Base-by-base conservation (phyloP, 2,329 filamentous ascomycete species). In the Aspergillus quadrilineatus region DNA sequence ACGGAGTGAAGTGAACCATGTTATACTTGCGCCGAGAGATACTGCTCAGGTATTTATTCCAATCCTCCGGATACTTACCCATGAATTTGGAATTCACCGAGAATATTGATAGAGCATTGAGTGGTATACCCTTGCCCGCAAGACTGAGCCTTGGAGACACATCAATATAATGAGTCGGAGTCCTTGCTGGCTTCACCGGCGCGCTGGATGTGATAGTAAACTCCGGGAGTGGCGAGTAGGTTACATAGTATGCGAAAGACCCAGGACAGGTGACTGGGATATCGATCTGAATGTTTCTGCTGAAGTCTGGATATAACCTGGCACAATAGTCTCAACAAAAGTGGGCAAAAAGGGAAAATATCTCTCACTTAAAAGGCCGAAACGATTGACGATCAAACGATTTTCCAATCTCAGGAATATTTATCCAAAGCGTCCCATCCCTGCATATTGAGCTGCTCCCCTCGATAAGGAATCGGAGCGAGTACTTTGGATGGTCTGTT, bases 51-150 rank as follows among this genome's bases (percentile, higher is more conserved):
- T 97, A 93, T 50, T 85, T 88, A 70, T 97, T 86, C 92, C 93
- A 99, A 67, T 96, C 90, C 14, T 81, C 81, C 0, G 93, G 91
- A 69, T 94, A 96, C 69, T 88, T 87, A 60, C 94, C 94, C 90
- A 99, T 95, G 77, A 97, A 97, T 76, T 99, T 99, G 70, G 93
- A 97, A 61, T 99, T 90, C 55, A 93, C 83, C 9, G 94, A 97
- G 76, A 97, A 96, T 63, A 97, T 84, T 12, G 91, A 95, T 49
- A 99, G 80, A 1, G 93, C 90, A 64, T 94, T 87, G 65, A 97
- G 80, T 1, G 94, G 92, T 65, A 99, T 76, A 8, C 85, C 83
- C 46, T 85, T 80, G 54, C 87, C 86, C 53, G 90, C 87, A 56
- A 97, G 82, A 9, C 82, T 85, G 63, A 99, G 80, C 30, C 83